These are phyloP conservation scores for Gryganskiella cystojenkinii DNA, from an alignment of 192 early-diverging fungal genomes.

Conservation along the genomic window DNA sequence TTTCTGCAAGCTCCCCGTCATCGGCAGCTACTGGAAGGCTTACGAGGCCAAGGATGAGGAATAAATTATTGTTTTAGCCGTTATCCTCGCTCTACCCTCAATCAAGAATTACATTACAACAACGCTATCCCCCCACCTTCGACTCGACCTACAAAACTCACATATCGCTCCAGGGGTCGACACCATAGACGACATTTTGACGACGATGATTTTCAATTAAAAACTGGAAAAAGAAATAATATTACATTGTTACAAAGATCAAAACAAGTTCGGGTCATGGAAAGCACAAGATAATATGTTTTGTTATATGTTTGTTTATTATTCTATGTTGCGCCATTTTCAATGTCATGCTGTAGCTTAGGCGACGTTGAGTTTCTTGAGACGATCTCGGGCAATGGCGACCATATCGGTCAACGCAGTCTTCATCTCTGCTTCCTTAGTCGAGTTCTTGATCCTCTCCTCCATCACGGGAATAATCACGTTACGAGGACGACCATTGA, in stretches of 20 bases:
- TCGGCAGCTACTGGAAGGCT: conserved; percentile 53
- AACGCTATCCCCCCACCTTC: not conserved
- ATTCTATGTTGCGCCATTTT: too few species aligned
- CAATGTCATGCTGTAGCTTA: too few species aligned
- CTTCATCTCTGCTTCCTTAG: conserved; percentile 71
- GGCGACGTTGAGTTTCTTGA: conserved; percentile 68
- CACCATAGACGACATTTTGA: not conserved
- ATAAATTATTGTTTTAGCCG: conserved; percentile 11
- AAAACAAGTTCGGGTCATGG: too few species aligned
- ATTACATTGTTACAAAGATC: not conserved
- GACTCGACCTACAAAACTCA: not conserved
- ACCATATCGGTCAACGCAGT: conserved; percentile 84
- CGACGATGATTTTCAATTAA: not conserved
- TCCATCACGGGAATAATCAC: conserved; percentile 84
- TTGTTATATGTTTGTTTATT: too few species aligned
- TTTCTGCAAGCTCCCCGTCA: conserved; percentile 53
- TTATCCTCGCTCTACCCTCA: not conserved
- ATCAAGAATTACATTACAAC: not conserved
- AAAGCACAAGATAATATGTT: too few species aligned
- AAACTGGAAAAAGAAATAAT: not conserved
- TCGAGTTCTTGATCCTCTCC: conserved; percentile 70
- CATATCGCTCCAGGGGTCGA: not conserved
- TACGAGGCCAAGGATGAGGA: conserved; percentile 55
- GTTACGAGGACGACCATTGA: conserved; percentile 76
- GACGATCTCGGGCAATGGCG: conserved; percentile 82